Conservation (phyloP, 148 eudicot genomes). For the Camellia sinensis region DNA sequence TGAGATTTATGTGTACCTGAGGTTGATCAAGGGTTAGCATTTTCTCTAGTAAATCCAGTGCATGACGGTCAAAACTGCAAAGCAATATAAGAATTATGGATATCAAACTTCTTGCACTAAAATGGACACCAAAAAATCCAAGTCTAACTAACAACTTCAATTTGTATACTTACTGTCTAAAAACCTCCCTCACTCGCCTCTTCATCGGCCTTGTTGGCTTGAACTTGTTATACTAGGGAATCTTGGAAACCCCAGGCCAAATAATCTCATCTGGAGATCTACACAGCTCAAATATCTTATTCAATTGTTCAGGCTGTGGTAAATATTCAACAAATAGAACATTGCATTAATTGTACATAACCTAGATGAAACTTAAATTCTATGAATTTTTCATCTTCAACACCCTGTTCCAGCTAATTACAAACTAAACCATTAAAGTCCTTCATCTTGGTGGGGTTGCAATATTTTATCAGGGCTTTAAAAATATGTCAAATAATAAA, state of each 20-base stretch:
- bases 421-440: neutral
- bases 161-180: slow-evolving; percentile 53
- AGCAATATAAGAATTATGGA: slow-evolving; percentile 1
- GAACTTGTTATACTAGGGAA: slow-evolving; percentile 76
- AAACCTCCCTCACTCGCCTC: slow-evolving; percentile 68
- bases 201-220: slow-evolving; percentile 64
- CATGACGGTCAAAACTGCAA: slow-evolving; percentile 69
- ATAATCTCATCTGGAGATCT: slow-evolving; percentile 73
- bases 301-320: slow-evolving; percentile 71
- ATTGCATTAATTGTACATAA: neutral
- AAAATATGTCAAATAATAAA: neutral
- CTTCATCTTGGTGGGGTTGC: neutral
- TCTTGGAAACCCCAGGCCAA: slow-evolving; percentile 81
- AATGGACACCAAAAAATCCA: neutral
- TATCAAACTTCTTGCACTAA: slow-evolving; percentile 10
- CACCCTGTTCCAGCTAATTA: too few species aligned
- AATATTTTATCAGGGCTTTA: neutral
- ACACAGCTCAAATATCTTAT: slow-evolving; percentile 73
- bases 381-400: too few species aligned
- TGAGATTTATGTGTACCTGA: slow-evolving; percentile 41
- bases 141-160: slow-evolving; percentile 1
- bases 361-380: neutral
- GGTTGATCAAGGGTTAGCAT: slow-evolving; percentile 82
- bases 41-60: slow-evolving; percentile 72
- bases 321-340: slow-evolving; percentile 11